phyloP scores from a whole-genome alignment of 345 rosid species.

The Raphanus sativus region DNA sequence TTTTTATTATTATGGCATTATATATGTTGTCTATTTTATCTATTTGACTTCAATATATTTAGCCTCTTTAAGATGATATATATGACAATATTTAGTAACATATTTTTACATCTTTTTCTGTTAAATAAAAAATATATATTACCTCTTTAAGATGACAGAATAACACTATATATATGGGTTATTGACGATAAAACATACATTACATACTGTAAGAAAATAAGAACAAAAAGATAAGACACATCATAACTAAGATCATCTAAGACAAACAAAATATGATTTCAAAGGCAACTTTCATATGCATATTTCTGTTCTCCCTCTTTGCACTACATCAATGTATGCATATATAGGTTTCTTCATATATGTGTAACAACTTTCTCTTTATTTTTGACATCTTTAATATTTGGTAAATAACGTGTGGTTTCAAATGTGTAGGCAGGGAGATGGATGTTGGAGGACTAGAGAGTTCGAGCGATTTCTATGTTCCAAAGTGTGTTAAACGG shows the following conservation, averaged over 20 bases:
- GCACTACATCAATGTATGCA: slow-evolving; percentile 21
- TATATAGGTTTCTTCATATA: not conserved
- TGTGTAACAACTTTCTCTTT: not conserved
- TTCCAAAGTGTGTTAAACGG: not conserved
- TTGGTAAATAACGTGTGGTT: slow-evolving; percentile 8
- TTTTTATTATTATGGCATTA: not conserved
- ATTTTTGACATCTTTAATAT: not conserved
- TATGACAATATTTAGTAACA: not conserved
- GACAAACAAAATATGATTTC: slow-evolving; percentile 24
- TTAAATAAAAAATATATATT: not conserved
- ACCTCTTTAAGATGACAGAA: not conserved
- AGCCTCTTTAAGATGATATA: not conserved
- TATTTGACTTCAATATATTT: not conserved
- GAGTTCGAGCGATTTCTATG: slow-evolving; percentile 1
- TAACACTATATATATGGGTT: not conserved
- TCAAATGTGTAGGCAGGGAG: slow-evolving; percentile 16
- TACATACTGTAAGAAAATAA: not conserved
- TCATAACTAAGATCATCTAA: not conserved
- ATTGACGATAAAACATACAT: not conserved
- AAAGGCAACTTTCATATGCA: slow-evolving; percentile 8
- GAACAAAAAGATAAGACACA: not conserved
- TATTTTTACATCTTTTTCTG: not conserved
- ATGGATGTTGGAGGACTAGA: slow-evolving; percentile 13
- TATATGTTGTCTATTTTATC: not conserved
- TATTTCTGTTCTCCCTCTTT: slow-evolving; percentile 11